Conservation (phyloP, 495 filamentous ascomycete genomes). For the Cryomyces antarcticus region DNA sequence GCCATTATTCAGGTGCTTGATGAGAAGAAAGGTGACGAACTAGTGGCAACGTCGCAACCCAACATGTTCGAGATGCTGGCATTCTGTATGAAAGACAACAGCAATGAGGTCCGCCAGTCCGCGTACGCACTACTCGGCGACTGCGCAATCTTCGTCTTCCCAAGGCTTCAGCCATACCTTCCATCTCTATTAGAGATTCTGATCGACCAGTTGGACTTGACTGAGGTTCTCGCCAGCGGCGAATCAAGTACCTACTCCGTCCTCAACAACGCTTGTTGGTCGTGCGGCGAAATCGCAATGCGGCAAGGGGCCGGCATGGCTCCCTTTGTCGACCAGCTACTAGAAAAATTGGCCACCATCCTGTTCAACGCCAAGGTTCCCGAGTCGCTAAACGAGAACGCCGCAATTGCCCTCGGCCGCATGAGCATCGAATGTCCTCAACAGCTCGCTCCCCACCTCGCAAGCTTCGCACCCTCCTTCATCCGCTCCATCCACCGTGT, state of each 20-base stretch:
- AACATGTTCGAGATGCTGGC: constrained; percentile 75
- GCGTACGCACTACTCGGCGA: constrained; percentile 91
- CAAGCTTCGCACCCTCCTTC: constrained; percentile 62
- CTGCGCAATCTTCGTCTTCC: constrained; percentile 87
- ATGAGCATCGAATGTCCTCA: constrained; percentile 68
- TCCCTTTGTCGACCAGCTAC: constrained; percentile 57
- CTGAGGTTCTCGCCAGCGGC: constrained; percentile 45
- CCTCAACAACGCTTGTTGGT: constrained; percentile 98
- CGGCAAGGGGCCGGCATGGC: constrained; percentile 49
- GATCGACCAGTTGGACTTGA: constrained; percentile 72
- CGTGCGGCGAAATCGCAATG: constrained; percentile 81
- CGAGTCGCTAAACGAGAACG: constrained; percentile 84
- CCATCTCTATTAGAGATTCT: constrained; percentile 54
- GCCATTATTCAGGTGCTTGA: constrained; percentile 87
- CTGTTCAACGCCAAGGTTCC: constrained; percentile 68
- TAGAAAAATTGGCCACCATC: constrained; percentile 55
- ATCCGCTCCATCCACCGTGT: constrained; percentile 64
- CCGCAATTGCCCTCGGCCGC: constrained; percentile 78
- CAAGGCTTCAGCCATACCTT: constrained; percentile 56
- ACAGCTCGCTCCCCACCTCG: constrained; percentile 60
- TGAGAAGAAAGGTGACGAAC: constrained; percentile 45
- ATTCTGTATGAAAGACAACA: constrained; percentile 82
- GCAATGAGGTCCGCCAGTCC: constrained; percentile 88
- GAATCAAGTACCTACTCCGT: constrained; percentile 65
- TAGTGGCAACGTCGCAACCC: constrained; percentile 55